Evolutionary conservation across 768 basidiomycete genomes (phyloP).

Genomic region (Mrakia hoshinonis): DNA sequence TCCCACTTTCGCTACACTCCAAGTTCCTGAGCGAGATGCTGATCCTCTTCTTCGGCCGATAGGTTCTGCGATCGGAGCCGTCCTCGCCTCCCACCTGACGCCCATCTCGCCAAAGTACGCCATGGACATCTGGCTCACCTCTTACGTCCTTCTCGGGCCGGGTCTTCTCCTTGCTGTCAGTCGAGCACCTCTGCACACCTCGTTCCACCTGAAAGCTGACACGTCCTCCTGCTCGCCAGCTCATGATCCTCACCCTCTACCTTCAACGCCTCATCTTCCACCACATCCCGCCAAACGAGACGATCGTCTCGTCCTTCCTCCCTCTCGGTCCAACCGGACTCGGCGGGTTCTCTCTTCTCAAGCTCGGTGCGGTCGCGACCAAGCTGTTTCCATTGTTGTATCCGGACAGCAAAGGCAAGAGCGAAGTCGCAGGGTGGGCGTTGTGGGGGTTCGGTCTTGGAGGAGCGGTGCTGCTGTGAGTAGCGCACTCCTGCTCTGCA

Average conservation of each 20-base stretch:
- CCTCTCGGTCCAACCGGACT: conserved; percentile 31
- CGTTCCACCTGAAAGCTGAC: background rate
- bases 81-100: conserved; percentile 23
- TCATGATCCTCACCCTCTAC: conserved; percentile 30
- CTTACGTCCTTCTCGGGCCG: background rate
- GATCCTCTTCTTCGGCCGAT: background rate
- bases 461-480: conserved; percentile 28
- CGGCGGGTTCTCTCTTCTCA: conserved; percentile 30
- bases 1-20: background rate
- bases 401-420: background rate
- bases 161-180: background rate
- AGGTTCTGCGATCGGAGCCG: conserved; percentile 30
- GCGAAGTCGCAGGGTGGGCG: conserved; percentile 25
- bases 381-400: conserved; percentile 23
- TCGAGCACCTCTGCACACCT: background rate
- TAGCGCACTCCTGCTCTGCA: too few species aligned
- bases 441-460: conserved; percentile 25
- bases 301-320: conserved; percentile 31
- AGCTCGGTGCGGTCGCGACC: conserved; percentile 29
- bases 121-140: conserved; percentile 12
- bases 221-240: background rate
- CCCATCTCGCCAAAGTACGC: conserved; percentile 25
- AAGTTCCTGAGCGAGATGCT: background rate
- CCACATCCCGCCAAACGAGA: conserved; percentile 31
- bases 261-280: conserved; percentile 30